A percentile compares a stretch with the other conserved stretches of the same genome.
Evolutionary conservation across 2,329 filamentous ascomycete species (phyloP).

Genomic region (Colletotrichum sp.): DNA sequence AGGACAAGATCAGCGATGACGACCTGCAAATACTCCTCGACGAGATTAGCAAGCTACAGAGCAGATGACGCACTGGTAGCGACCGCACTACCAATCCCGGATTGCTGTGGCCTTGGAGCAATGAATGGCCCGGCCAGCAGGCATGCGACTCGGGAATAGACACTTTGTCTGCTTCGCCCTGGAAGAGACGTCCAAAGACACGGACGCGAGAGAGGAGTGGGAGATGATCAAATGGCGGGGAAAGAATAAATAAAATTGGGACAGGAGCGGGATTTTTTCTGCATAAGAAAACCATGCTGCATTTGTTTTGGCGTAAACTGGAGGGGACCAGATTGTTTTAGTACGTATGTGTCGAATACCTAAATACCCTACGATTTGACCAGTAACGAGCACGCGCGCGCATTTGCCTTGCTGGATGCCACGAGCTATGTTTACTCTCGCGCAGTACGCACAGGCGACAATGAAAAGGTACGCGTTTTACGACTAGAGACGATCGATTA

Average conservation of each 20-base stretch:
- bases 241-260: background rate
- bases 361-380: slow-evolving; percentile 21
- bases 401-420: background rate
- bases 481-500: background rate
- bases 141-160: background rate
- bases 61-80: slow-evolving; percentile 23
- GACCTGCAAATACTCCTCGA: slow-evolving; percentile 87
- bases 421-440: background rate
- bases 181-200: background rate
- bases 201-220: background rate
- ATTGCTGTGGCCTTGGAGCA: background rate
- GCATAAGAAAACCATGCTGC: slow-evolving; percentile 9
- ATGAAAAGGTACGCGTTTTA: background rate
- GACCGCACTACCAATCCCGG: background rate
- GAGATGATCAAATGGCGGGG: background rate
- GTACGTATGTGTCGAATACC: slow-evolving; percentile 20
- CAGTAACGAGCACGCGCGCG: background rate
- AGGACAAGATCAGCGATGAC: slow-evolving; percentile 88
- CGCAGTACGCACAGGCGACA: background rate
- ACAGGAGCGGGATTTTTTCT: slow-evolving; percentile 2
- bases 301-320: slow-evolving; percentile 20
- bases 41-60: slow-evolving; percentile 83
- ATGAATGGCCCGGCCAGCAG: background rate
- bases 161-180: background rate
- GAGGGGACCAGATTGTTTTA: slow-evolving; percentile 20